Evolutionary conservation across 169 alveolate species (phyloP), one percentile per base, ranked within the genome.

Genomic region (Cytauxzoon felis): DNA sequence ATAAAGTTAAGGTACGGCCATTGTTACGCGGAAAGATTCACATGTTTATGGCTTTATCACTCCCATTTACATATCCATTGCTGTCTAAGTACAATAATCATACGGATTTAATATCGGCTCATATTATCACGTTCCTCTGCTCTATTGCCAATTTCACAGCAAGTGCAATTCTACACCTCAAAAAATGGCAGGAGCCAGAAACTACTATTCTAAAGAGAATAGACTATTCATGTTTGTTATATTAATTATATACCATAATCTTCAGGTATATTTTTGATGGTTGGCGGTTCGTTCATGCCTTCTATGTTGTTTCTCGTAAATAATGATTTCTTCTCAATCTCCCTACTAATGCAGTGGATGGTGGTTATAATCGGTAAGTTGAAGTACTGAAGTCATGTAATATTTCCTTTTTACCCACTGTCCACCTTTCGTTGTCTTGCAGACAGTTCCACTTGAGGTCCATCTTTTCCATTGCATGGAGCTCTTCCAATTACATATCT

Each of bases 181-280:
- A 32, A 19, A n/a, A 23, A 33, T 73, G 70, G 72, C 45, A 54
- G 30, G 21, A 3, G 4, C 2, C 19, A 16, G 41, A 33, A 13
- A 38, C 23, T 24, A 24, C 64, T 18, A 27, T 54, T 48, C 41
- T 54, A 8, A 54, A 9, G 11, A 54, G 64, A 32, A 32, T 54
- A 24, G 64, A 54, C 64, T 54, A 54, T 21, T 48, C 64, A 54
- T 48, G 64, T 54, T 16, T 5, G 36, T 13, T 5, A 16, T 5
- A 29, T 16, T 54, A 29, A n/a, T 38, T n/a, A 54, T 21, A 6
- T 29, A 19, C n/a, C n/a, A 23, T 57, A 48, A 51, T 71, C 54
- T 51, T 54, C 79, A 45, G 91, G 80, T 21, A 85, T 85, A 30
- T 85, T 85, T 34, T 62, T 85, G 64, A 85, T 85, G 88, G 80